phyloP scores from a whole-genome alignment of 495 filamentous ascomycete species.

The Paragyromitra xinjiangensis region DNA sequence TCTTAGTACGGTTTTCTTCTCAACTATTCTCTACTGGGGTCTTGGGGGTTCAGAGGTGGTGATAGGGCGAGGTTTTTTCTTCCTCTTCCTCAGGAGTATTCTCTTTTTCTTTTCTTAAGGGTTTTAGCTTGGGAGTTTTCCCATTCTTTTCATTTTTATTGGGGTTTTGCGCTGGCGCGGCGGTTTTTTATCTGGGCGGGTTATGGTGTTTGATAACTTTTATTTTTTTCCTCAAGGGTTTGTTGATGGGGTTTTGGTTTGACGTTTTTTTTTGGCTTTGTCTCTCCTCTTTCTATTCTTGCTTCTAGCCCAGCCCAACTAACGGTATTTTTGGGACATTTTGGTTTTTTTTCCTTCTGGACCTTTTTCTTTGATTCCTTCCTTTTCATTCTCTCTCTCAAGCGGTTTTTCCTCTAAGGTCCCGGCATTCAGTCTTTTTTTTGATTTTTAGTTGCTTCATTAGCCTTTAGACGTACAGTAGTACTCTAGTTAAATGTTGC shows the following conservation, averaged over 20 bases:
- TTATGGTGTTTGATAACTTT: constrained; percentile 25
- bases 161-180: constrained; percentile 46
- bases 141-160: constrained; percentile 18
- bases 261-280: constrained; percentile 19
- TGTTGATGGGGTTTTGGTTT: constrained; percentile 4
- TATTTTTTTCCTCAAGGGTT: constrained; percentile 12
- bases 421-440: constrained; percentile 13
- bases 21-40: constrained; percentile 24
- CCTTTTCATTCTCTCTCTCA: constrained; percentile 12
- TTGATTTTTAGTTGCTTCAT: background rate
- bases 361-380: constrained; percentile 8
- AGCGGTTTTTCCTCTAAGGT: background rate
- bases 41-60: background rate
- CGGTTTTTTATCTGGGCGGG: constrained; percentile 32
- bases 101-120: background rate
- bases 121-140: constrained; percentile 32
- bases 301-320: background rate
- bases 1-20: constrained; percentile 42
- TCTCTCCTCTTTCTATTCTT: background rate
- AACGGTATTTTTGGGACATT: background rate
- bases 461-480: constrained; percentile 42
- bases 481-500: constrained; percentile 24
- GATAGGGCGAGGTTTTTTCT: background rate
- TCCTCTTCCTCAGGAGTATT: constrained; percentile 5
- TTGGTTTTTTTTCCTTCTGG: background rate